Evolutionary conservation across 306 rosid species (phyloP), one percentile per base, ranked within the genome.

Genomic region (Vigna trinervia): DNA sequence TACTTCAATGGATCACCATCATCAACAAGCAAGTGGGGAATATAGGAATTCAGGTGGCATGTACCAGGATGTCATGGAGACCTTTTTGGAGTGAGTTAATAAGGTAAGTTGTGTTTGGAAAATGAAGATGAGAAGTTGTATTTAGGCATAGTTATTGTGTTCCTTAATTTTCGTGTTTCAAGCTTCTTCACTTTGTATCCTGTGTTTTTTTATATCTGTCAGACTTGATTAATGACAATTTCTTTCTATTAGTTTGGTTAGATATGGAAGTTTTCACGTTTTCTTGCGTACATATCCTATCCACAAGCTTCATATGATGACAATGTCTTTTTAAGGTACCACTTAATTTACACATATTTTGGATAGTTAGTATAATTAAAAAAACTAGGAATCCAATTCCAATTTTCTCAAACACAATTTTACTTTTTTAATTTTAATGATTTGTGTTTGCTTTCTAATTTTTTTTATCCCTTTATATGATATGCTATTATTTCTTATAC

Each of bases 51-150:
- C 93, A 1, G 86, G 84, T 8, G 90, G 86, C 1, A 79, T 86
- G 89, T 89, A 86, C 85, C 14, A 92, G 2, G 96, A 89, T 82
- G 90, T 89, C 51, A 93, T 93, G 98, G 96, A 89, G 74, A 84
- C 88, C 39, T 91, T 81, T 88, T 76, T 93, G 82, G 93, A 93
- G 85, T 92, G 84, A 92, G 13, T 1, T 34, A 50, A 7, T 45
- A 45, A 67, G 19, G 39, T 56, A 50, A 34, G 50, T 65, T 62
- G 61, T 60, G 39, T 8, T 50, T 78, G 61, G 52, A n/a, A 28
- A 38, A 32, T 64, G 73, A 70, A 80, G 75, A 80, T 79, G 77
- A 78, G 83, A 71, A 76, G 74, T 78, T 87, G 89, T 86, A 89
- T 53, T 75, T 86, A 82, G 92, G 94, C 59, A 83, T 58, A 85